Evolutionary conservation across 2,329 filamentous ascomycete genomes (phyloP), one percentile per base, ranked within the genome.

Genomic region (Trichoderma cornu-damae): DNA sequence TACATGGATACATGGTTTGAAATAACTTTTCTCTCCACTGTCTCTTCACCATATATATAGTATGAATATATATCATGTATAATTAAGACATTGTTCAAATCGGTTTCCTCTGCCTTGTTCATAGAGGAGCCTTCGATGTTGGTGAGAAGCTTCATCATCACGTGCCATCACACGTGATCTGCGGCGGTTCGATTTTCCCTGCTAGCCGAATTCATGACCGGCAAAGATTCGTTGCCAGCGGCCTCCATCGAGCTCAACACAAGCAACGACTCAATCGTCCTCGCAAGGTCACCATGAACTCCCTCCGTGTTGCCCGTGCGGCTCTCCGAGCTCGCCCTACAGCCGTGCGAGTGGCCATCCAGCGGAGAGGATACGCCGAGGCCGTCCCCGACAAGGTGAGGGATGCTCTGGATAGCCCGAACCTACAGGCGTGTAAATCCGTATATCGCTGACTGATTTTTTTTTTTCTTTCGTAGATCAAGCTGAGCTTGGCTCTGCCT

Each of bases 401-500:
- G n/a, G 59, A 49, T 61, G 55, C 61, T 58, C 56, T 61, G 61
- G 56, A 59, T 57, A 34, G 60, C 63, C 60, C 61, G 16, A 26
- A 24, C 18, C 11, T 18, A 42, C 26, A 51, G 26, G 37, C 32
- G n/a, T 51, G 35, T 18, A 32, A n/a, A 51, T 38, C 30, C 38
- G 47, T 55, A 48, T 42, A 48, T 57, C 38, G 54, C 58, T 60
- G 35, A 60, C 58, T 22, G 30, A 32, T 49, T 12, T 55, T 47
- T 55, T 46, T 63, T 60, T 49, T 12, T 55, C 38, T 55, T 46
- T 63, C 60, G 60, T 67, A 87, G 84, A 96, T 99, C 84, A 95
- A 96, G 87, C 87, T 99, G 80, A 96, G 90, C 82, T 83, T 99
- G 80, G 86, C 89, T 75, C 89, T 99, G 69, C 94, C 94, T 79